phyloP scores from a whole-genome alignment of 225 moss, liverwort and hornwort genomes.

The Takakia lepidozioides region DNA sequence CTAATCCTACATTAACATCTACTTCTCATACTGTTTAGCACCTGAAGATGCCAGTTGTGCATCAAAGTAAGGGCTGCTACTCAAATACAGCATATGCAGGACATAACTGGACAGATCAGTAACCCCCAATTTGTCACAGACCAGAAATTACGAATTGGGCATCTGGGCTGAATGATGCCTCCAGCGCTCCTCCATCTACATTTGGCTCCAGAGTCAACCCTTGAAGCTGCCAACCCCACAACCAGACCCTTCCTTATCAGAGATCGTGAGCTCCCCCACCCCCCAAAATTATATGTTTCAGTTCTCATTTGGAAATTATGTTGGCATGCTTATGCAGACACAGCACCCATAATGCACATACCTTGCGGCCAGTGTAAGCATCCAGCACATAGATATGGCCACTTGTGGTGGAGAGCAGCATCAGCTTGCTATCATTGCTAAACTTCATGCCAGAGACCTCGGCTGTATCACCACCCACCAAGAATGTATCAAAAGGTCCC shows the following conservation, averaged over 20 bases:
- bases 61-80: no score
- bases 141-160: conserved; percentile 92
- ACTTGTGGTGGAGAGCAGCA: conserved; percentile 85
- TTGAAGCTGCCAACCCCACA: conserved; percentile 51
- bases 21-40: no score
- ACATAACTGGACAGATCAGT: no score
- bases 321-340: no score
- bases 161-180: conserved; percentile 98
- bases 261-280: no score
- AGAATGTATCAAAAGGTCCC: conserved; percentile 96
- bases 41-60: no score
- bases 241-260: no score
- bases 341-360: no score
- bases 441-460: conserved; percentile 96
- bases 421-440: conserved; percentile 89
- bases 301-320: no score
- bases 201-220: conserved; percentile 79
- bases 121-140: conserved; percentile 10
- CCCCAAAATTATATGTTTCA: no score
- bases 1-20: no score
- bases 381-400: conserved; percentile 81
- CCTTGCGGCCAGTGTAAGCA: conserved; percentile 92
- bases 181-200: conserved; percentile 72
- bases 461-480: conserved; percentile 80
- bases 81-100: no score